Conservation (phyloP, 768 basidiomycete genomes). For the Lyophyllum atratum region DNA sequence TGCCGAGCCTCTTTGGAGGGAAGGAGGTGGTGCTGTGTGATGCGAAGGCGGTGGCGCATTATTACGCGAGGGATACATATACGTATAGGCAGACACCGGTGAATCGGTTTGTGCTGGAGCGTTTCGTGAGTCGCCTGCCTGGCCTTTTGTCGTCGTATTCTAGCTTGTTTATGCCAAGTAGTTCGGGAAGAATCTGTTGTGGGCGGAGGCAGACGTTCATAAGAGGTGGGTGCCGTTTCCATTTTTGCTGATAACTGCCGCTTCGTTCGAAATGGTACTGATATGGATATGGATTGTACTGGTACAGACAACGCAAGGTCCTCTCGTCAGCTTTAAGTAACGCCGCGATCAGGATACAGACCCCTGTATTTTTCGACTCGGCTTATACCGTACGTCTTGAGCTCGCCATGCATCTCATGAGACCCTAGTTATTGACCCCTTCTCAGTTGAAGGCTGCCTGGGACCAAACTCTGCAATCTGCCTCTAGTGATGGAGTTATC, state of each 20-base stretch:
- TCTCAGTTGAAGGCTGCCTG: background rate
- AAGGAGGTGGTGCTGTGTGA: constrained; percentile 26
- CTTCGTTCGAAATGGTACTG: too few species aligned
- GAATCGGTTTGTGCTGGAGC: constrained; percentile 24
- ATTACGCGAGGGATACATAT: constrained; percentile 27
- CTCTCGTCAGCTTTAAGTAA: constrained; percentile 43
- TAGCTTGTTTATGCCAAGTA: background rate
- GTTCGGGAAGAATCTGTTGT: constrained; percentile 39
- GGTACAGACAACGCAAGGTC: constrained; percentile 39
- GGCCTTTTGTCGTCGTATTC: background rate
- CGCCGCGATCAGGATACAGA: constrained; percentile 36
- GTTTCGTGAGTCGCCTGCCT: constrained; percentile 19
- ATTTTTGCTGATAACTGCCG: too few species aligned
- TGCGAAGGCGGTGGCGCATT: constrained; percentile 24
- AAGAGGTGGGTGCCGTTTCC: constrained; percentile 28
- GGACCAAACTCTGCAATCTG: background rate
- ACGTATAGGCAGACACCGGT: constrained; percentile 24
- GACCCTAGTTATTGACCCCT: background rate
- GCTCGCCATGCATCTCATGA: background rate
- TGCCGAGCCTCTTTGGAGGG: constrained; percentile 19
- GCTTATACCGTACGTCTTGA: background rate
- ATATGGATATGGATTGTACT: too few species aligned
- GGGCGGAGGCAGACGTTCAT: constrained; percentile 45
- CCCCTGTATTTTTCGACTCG: constrained; percentile 31
- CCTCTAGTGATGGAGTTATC: background rate